phyloP scores from a whole-genome alignment of 2,329 filamentous ascomycete genomes.

The Botrytis fragariae region DNA sequence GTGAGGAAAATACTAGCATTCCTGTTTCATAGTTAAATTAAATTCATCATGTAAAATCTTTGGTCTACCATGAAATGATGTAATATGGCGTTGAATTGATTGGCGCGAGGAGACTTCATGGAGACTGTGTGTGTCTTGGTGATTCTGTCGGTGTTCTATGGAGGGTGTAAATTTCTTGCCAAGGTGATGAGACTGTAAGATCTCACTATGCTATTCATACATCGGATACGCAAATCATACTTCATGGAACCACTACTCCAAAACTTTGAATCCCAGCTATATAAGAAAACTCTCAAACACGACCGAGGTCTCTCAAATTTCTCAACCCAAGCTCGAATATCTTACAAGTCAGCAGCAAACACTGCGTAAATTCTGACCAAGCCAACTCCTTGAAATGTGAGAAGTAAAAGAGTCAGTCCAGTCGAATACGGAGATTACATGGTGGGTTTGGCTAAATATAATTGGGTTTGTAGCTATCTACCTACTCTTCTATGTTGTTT shows the following conservation, averaged over 20 bases:
- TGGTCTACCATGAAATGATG: background rate
- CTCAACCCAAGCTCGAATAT: background rate
- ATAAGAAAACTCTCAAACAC: background rate
- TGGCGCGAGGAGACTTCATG: background rate
- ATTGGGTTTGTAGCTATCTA: background rate
- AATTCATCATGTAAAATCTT: background rate
- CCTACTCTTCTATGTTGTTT: background rate
- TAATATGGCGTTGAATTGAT: background rate
- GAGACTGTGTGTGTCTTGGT: background rate
- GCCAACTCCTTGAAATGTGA: background rate
- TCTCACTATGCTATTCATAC: background rate
- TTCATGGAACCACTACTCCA: background rate
- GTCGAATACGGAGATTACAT: background rate
- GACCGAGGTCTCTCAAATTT: background rate
- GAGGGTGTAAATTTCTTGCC: background rate
- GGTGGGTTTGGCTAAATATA: background rate
- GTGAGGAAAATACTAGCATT: background rate
- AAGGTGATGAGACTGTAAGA: background rate
- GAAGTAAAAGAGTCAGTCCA: background rate
- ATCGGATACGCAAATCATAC: background rate
- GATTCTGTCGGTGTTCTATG: background rate
- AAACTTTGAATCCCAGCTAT: background rate
- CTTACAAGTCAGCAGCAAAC: background rate
- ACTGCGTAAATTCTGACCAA: background rate
- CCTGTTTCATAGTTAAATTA: constrained; percentile 13